These are phyloP conservation scores for Spinellus fusiger DNA, from an alignment of 192 early-diverging fungal species.

Conservation along the genomic window DNA sequence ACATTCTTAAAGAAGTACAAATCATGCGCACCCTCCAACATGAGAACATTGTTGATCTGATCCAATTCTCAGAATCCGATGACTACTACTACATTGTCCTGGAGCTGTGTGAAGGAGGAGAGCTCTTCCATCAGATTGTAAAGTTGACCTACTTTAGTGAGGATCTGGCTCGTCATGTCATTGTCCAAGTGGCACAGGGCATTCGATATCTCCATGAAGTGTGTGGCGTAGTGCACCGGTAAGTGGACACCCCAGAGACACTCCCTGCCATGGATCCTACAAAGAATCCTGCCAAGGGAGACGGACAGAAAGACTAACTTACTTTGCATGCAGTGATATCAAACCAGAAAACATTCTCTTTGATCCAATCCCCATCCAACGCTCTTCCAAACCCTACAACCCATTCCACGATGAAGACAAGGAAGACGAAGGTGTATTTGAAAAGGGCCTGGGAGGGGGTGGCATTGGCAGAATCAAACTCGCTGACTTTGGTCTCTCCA, in stretches of 20 bases:
- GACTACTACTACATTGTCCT: constrained; percentile 74
- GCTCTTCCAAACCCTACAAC: constrained; percentile 30
- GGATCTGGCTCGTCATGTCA: constrained; percentile 70
- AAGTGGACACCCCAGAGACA: constrained; percentile 2
- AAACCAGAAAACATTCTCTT: constrained; percentile 91
- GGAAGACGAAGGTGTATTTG: constrained; percentile 69
- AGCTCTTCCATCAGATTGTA: constrained; percentile 85
- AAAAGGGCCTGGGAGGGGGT: constrained; percentile 68
- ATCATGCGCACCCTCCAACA: constrained; percentile 80
- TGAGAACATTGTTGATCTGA: constrained; percentile 67
- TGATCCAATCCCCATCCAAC: constrained; percentile 57
- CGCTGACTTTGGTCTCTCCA: constrained; percentile 87
- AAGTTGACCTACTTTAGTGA: constrained; percentile 79
- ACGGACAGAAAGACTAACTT: neutral
- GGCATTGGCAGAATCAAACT: constrained; percentile 82
- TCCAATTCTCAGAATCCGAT: constrained; percentile 71
- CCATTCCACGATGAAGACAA: constrained; percentile 55
- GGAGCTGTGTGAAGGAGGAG: constrained; percentile 83
- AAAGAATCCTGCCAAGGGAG: neutral
- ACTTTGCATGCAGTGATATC: constrained; percentile 63
- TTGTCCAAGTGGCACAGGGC: constrained; percentile 80
- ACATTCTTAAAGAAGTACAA: constrained; percentile 82
- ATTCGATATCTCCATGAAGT: constrained; percentile 82
- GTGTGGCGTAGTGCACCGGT: constrained; percentile 72
- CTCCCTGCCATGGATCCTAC: neutral